Evolutionary conservation across 805 yeast genomes (phyloP).

Genomic region (Ogataea dorogensis): DNA sequence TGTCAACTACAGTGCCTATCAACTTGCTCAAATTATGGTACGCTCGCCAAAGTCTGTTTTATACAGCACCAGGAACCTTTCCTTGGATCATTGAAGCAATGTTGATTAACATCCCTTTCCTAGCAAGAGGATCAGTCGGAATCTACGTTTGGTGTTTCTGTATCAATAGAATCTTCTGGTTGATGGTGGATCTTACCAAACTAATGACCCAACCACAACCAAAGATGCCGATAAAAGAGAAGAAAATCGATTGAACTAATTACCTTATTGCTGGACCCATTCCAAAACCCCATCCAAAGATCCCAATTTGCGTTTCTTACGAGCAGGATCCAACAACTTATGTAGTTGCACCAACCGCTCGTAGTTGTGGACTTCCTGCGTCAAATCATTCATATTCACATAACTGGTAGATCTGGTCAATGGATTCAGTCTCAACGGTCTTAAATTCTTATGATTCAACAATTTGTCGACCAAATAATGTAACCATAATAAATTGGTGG

Average conservation of each 20-base stretch:
- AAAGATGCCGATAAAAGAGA: slow-evolving; percentile 9
- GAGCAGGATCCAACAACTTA: slow-evolving; percentile 37
- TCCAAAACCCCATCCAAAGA: slow-evolving; percentile 13
- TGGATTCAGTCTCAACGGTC: slow-evolving; percentile 30
- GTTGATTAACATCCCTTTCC: slow-evolving; percentile 58
- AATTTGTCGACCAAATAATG: slow-evolving; percentile 57
- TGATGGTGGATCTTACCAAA: slow-evolving; percentile 28
- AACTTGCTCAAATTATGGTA: slow-evolving; percentile 51
- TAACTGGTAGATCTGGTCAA: slow-evolving; percentile 22
- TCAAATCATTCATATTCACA: slow-evolving; percentile 19
- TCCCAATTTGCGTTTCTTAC: slow-evolving; percentile 22
- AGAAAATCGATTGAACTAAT: slow-evolving; percentile 5
- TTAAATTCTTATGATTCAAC: slow-evolving; percentile 38
- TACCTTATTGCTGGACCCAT: slow-evolving; percentile 10
- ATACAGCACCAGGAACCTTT: slow-evolving; percentile 55
- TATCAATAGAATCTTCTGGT: slow-evolving; percentile 24
- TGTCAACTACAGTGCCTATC: slow-evolving; percentile 45
- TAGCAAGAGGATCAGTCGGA: slow-evolving; percentile 62
- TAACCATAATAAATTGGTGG: slow-evolving; percentile 62
- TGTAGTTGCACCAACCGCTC: slow-evolving; percentile 32
- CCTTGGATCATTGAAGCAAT: slow-evolving; percentile 55
- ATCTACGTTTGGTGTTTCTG: slow-evolving; percentile 55
- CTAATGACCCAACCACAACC: slow-evolving; percentile 8
- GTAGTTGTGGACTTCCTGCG: slow-evolving; percentile 24
- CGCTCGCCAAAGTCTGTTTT: slow-evolving; percentile 54